phyloP scores from a whole-genome alignment of 2,329 filamentous ascomycete species.

The Apiospora malaysiana region DNA sequence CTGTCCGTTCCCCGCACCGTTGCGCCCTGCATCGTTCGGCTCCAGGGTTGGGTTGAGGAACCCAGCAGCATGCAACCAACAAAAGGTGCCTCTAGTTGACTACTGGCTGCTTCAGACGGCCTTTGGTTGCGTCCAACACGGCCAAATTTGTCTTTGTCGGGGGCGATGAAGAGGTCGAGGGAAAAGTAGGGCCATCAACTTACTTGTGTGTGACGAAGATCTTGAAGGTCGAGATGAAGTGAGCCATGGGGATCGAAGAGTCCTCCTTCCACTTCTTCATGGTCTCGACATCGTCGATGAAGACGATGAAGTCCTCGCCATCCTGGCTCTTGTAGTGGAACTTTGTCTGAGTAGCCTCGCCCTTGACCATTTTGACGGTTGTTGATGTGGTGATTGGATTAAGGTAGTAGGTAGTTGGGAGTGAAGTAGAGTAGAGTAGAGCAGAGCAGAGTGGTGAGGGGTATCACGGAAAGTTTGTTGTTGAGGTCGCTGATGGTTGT shows the following conservation, averaged over 20 bases:
- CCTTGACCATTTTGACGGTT: conserved; percentile 67
- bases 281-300: conserved; percentile 63
- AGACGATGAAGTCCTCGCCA: conserved; percentile 59
- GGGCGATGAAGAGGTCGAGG: background rate
- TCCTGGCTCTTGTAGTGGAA: conserved; percentile 81
- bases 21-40: background rate
- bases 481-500: background rate
- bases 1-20: background rate
- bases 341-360: conserved; percentile 74
- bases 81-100: background rate
- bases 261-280: conserved; percentile 85
- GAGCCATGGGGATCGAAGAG: conserved; percentile 76
- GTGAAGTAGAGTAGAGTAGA: conserved; percentile 20
- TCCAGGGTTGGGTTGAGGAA: background rate
- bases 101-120: background rate
- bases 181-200: conserved; percentile 44
- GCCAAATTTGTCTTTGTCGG: background rate
- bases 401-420: conserved; percentile 24
- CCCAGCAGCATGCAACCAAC: background rate
- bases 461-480: conserved; percentile 9
- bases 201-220: conserved; percentile 91
- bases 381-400: conserved; percentile 25
- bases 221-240: conserved; percentile 89
- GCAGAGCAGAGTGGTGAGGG: conserved; percentile 19
- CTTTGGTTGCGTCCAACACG: background rate